Percentiles rank a stretch among this genome's conserved stretches.
Evolutionary conservation across 352 stramenopile genomes (phyloP).

Genomic region (Globisporangium alternatum): DNA sequence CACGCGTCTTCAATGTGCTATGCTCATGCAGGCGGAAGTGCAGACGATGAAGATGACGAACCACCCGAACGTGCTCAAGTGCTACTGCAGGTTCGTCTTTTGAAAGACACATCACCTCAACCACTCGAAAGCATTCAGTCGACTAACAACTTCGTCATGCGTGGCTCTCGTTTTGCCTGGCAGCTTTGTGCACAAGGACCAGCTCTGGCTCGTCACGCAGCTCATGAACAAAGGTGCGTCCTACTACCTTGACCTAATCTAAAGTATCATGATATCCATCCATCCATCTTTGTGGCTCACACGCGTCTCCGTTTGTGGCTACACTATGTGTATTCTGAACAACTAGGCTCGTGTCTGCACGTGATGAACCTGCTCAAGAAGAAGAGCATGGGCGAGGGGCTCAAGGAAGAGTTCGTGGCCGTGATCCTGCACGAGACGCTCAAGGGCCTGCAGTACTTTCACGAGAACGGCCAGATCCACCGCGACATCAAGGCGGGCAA

Average conservation of each 20-base stretch:
- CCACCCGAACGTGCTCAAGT: conserved; percentile 97
- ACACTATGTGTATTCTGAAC: not conserved
- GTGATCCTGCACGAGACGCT: conserved; percentile 98
- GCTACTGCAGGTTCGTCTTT: conserved; percentile 85
- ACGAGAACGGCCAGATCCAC: conserved; percentile 98
- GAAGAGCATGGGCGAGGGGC: conserved; percentile 83
- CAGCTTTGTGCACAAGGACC: conserved; percentile 96
- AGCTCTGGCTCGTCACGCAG: conserved; percentile 98
- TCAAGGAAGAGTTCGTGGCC: conserved; percentile 95
- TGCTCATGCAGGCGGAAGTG: conserved; percentile 82
- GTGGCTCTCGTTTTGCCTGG: not conserved
- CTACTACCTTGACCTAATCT: not conserved
- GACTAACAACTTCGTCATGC: not conserved
- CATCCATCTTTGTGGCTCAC: not conserved
- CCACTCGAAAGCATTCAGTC: not conserved
- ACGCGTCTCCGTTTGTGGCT: not conserved
- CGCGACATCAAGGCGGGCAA: conserved; percentile 99
- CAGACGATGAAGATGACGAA: conserved; percentile 99
- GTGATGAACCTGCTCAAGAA: conserved; percentile 95
- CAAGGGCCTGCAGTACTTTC: conserved; percentile 98
- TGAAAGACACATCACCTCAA: not conserved
- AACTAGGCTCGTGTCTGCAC: conserved; percentile 92
- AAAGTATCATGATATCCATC: not conserved
- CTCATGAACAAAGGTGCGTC: conserved; percentile 96
- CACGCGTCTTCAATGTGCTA: not conserved